These are phyloP conservation scores for Zangia roseola DNA, from an alignment of 768 basidiomycete species.

Conservation along the genomic window DNA sequence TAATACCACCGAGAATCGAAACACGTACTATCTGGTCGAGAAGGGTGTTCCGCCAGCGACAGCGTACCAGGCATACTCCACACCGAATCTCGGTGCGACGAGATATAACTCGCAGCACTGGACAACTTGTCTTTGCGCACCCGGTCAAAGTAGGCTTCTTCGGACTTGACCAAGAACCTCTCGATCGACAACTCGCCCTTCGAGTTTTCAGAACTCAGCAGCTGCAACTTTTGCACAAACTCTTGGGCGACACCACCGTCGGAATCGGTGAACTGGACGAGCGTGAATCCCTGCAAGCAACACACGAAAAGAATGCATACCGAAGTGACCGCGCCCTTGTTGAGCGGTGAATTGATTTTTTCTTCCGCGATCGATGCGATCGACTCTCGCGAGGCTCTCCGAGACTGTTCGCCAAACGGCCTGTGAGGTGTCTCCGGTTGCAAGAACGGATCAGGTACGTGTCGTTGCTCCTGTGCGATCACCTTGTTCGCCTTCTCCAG, in stretches of 20 bases:
- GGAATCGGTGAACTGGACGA: constrained; percentile 79
- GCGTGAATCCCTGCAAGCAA: background rate
- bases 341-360: constrained; percentile 85
- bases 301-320: constrained; percentile 38
- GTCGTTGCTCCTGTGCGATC: constrained; percentile 76
- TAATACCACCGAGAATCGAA: constrained; percentile 12
- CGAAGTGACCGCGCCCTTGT: constrained; percentile 83
- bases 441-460: constrained; percentile 85
- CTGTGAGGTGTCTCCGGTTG: constrained; percentile 57
- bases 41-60: constrained; percentile 51
- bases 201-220: constrained; percentile 80
- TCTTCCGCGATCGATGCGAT: constrained; percentile 91
- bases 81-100: constrained; percentile 76
- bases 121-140: constrained; percentile 87
- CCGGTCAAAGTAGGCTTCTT: constrained; percentile 90
- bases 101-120: constrained; percentile 75
- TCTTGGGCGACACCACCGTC: constrained; percentile 90
- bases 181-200: constrained; percentile 91
- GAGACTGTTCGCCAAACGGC: constrained; percentile 80
- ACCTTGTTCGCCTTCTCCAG: constrained; percentile 81
- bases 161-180: constrained; percentile 85
- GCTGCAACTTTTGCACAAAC: constrained; percentile 83
- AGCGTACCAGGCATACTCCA: constrained; percentile 68
- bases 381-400: constrained; percentile 84
- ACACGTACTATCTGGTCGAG: constrained; percentile 72